Percentiles rank a stretch among this genome's conserved stretches.
phyloP scores from a whole-genome alignment of 331 rosid species.

The Dryas integrifolia region DNA sequence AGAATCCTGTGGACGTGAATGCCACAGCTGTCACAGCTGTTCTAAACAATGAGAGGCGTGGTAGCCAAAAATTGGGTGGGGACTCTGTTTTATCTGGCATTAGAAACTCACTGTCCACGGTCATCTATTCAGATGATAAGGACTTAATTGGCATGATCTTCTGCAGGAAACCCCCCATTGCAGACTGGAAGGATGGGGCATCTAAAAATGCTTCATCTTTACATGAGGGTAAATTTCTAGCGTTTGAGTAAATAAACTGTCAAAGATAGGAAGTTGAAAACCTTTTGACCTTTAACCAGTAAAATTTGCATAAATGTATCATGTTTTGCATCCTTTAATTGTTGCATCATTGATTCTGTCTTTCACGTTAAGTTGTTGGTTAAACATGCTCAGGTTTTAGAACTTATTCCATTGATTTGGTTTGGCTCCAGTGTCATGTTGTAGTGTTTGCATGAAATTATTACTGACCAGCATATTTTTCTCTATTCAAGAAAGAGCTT shows the following conservation, averaged over 20 bases:
- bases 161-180: constrained; percentile 36
- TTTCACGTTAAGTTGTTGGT: not conserved
- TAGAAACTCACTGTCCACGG: constrained; percentile 24
- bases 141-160: constrained; percentile 43
- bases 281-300: not conserved
- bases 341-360: not conserved
- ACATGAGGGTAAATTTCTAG: constrained; percentile 12
- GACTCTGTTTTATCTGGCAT: constrained; percentile 31
- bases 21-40: constrained; percentile 16
- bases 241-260: not conserved
- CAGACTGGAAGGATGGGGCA: constrained; percentile 33
- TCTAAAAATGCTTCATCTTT: constrained; percentile 28
- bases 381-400: not conserved
- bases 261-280: not conserved
- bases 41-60: constrained; percentile 32
- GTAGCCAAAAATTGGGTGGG: constrained; percentile 30
- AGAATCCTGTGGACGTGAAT: constrained; percentile 26
- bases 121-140: constrained; percentile 27
- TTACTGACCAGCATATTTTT: constrained; percentile 29
- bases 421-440: not conserved
- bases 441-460: constrained; percentile 28
- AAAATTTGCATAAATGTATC: not conserved
- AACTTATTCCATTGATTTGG: not conserved
- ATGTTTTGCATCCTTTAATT: not conserved
- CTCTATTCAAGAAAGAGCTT: constrained; percentile 47